These are phyloP conservation scores for Neonectria ditissima DNA, from an alignment of 2,329 filamentous ascomycete species.

Conservation along the genomic window DNA sequence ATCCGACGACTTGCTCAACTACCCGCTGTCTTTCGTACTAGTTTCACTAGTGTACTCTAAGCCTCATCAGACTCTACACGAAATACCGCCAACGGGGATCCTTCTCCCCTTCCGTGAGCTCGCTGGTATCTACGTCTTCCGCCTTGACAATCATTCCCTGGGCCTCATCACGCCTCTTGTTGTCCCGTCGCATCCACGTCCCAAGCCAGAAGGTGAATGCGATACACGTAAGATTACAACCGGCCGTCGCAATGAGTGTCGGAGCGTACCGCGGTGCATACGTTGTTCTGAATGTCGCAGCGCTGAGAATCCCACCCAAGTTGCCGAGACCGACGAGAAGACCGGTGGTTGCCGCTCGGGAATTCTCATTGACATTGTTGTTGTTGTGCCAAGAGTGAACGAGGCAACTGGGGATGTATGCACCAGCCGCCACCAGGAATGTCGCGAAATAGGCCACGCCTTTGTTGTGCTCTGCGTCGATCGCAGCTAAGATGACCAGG, in stretches of 20 bases:
- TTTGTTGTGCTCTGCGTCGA: constrained; percentile 56
- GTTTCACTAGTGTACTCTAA: no score
- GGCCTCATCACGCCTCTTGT: constrained; percentile 23
- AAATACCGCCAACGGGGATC: constrained; percentile 35
- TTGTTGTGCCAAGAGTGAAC: constrained; percentile 65
- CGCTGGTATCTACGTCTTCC: constrained; percentile 35
- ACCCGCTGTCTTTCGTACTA: no score
- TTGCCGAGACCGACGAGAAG: constrained; percentile 62
- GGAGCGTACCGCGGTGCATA: constrained; percentile 63
- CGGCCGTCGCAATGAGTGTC: constrained; percentile 58
- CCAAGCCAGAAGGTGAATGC: constrained; percentile 35
- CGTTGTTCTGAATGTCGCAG: constrained; percentile 58
- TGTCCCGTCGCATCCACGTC: constrained; percentile 35
- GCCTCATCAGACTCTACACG: neutral
- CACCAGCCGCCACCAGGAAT: constrained; percentile 58
- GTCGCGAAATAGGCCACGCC: constrained; percentile 62
- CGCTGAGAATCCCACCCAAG: constrained; percentile 58
- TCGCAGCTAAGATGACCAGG: constrained; percentile 57
- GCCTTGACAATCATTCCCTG: constrained; percentile 31
- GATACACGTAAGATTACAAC: constrained; percentile 39
- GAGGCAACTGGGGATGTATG: constrained; percentile 61
- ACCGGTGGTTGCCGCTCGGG: constrained; percentile 60
- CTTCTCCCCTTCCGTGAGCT: constrained; percentile 29
- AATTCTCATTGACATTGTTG: constrained; percentile 62
- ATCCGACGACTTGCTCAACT: no score